phyloP scores from a whole-genome alignment of 352 stramenopile species.

The Globisporangium spinosum region DNA sequence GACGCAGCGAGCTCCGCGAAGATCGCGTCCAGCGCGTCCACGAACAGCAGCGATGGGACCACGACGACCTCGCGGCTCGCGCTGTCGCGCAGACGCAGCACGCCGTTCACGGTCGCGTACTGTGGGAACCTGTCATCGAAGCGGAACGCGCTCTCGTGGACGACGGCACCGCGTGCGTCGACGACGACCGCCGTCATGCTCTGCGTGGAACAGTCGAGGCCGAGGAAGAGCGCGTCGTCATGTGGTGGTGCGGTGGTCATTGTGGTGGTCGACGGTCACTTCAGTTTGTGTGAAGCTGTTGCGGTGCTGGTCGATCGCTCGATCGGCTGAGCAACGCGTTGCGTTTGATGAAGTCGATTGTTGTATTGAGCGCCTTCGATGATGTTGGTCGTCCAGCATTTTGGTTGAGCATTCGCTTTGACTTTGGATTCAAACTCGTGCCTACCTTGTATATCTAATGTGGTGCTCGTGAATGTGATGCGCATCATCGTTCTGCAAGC shows the following conservation, averaged over 20 bases:
- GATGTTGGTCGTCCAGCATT: too few relatives aligned
- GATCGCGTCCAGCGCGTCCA: constrained; percentile 73
- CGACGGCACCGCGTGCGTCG: constrained; percentile 30
- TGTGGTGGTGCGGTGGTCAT: constrained; percentile 6
- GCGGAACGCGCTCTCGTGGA: constrained; percentile 57
- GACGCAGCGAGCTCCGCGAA: constrained; percentile 38
- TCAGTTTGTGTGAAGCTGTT: too few relatives aligned
- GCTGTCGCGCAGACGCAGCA: constrained; percentile 37
- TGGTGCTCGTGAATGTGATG: too few relatives aligned
- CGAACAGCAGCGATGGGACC: constrained; percentile 74
- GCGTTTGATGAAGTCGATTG: too few relatives aligned
- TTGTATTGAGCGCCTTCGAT: too few relatives aligned
- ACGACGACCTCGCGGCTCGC: constrained; percentile 36
- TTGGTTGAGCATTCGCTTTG: neutral
- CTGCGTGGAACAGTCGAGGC: constrained; percentile 84
- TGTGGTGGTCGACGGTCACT: neutral
- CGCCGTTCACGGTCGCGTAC: constrained; percentile 66
- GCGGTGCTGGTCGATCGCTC: too few relatives aligned
- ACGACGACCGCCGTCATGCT: constrained; percentile 76
- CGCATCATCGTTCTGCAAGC: too few relatives aligned
- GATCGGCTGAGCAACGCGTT: too few relatives aligned
- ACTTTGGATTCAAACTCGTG: neutral
- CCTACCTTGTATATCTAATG: too few relatives aligned
- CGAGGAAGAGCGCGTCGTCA: constrained; percentile 38
- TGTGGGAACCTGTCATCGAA: constrained; percentile 66